Evolutionary conservation across 1,284 basidiomycete species (phyloP), one percentile per base, ranked within the genome.

Genomic region (Veloporphyrellus conicus): DNA sequence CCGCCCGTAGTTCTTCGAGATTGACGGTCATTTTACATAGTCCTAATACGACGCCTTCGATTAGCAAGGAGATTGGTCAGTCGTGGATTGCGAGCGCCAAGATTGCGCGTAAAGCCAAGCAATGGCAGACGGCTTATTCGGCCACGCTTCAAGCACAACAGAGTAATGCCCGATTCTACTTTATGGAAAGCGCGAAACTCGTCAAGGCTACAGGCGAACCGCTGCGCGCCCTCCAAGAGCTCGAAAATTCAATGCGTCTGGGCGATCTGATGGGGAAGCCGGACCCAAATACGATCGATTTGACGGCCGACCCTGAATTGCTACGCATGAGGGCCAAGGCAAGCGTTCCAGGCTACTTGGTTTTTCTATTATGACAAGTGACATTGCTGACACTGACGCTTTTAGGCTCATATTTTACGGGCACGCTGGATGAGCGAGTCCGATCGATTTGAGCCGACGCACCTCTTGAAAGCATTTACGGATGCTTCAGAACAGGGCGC

Each of bases 41-140:
- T 49, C 52, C 56, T 19, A 51, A 55, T 28, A 62, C 71, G 28
- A 69, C 68, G 27, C 56, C 66, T 18, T 64, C 66, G 37, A 68
- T 80, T n/a, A 72, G 71, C 32, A 69, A 70, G 9, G 84, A 89
- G 55, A 81, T 93, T 29, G 89, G 91, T 2, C 78, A 79, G 43
- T 82, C 90, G 1, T 99, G 96, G 96, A 79, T 99, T 14, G 76
- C 82, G 16, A 97, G 90, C 48, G 88, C 94, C 15, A 98, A 96
- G 65, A 93, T 94, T 50, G 95, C 96, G 12, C 78, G 96, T 42
- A 97, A 96, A 63, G 90, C 93, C 0, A 89, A 90, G 0, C 95
- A 99, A 66, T 86, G 83, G 72, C 96, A 99, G 71, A 97, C 95
- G 0, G 93, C 96, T 3, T 99, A 99, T 64, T 97, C 90, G 60